phyloP scores from a whole-genome alignment of 768 basidiomycete species.

The Suillus lakei region DNA sequence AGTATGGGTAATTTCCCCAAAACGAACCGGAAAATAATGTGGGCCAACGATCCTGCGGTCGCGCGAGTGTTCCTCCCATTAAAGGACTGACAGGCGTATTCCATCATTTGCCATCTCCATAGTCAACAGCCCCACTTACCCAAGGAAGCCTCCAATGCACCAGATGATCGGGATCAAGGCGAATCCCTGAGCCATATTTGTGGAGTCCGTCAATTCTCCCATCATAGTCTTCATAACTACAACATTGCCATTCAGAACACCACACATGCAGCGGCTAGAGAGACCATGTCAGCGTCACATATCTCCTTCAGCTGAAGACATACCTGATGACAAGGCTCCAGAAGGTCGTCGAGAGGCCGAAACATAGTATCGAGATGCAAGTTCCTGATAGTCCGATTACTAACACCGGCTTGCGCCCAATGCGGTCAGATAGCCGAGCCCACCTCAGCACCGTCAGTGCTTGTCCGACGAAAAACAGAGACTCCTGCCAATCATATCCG shows the following conservation, averaged over 20 bases:
- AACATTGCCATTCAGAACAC: slow-evolving; percentile 42
- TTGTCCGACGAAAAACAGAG: slow-evolving; percentile 63
- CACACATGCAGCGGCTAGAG: slow-evolving; percentile 39
- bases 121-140: slow-evolving; percentile 26
- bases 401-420: slow-evolving; percentile 67
- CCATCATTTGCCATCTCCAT: not conserved
- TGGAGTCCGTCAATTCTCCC: slow-evolving; percentile 58
- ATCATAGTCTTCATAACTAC: slow-evolving; percentile 75
- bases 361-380: slow-evolving; percentile 56
- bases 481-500: slow-evolving; percentile 47
- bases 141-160: slow-evolving; percentile 37
- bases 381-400: slow-evolving; percentile 58
- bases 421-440: slow-evolving; percentile 62
- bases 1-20: slow-evolving; percentile 42
- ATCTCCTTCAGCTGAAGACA: not conserved
- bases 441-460: slow-evolving; percentile 64
- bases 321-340: slow-evolving; percentile 60
- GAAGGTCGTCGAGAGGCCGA: slow-evolving; percentile 66
- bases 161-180: slow-evolving; percentile 34
- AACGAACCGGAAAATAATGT: slow-evolving; percentile 45
- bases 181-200: slow-evolving; percentile 41
- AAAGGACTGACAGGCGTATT: slow-evolving; percentile 54
- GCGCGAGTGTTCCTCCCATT: slow-evolving; percentile 59
- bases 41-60: slow-evolving; percentile 61
- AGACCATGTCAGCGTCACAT: not conserved